Base-by-base conservation (phyloP, 768 basidiomycete species). In the Rhodotorula paludigena region DNA sequence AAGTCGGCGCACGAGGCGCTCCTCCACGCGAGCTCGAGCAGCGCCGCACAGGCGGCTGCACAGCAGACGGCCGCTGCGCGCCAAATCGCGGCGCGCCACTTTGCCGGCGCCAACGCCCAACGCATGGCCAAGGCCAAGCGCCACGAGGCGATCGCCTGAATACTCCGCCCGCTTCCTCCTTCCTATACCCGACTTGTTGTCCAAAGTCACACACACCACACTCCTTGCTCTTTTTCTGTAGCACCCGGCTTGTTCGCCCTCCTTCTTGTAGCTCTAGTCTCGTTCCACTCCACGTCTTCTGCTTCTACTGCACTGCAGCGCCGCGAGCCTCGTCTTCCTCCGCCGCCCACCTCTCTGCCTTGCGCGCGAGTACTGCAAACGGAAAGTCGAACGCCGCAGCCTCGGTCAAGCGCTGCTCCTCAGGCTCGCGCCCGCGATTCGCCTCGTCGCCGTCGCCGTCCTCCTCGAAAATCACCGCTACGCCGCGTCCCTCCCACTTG, bases 101-200 rank as follows among this genome's bases (percentile, higher is more conserved):
- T 9, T 12, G 18, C 58, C n/a, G 47, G 36, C 18, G 58, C 58
- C 23, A 38, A 30, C 28, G 20, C 23, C 5, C 23, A 30, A 36
- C 28, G 47, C 20, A 49, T 48, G 47, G 58, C 36, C 35, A 59
- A 49, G 35, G 36, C 32, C 36, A 33, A 48, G 58, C 58, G 58
- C 58, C 25, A 25, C 16, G 35, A 58, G 11, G 32, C 36, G n/a
- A 38, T 28, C 53, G 5, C 32, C 18, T 20, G 49, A 3, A 12
- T 2, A 32, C 30, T 30, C 30, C 21, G 16, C 35, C 11, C 30
- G 16, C 41, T 38, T 23, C 56, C 18, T 32, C 41, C 21, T 42
- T 20, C 18, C 41, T 21, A 10, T 18, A 28, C 56, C 23, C 18
- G 18, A n/a, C 23, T 7, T 45, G n/a, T 15, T 15, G n/a, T 28